Evolutionary conservation across 148 eudicot genomes (phyloP), one percentile per base, ranked within the genome.

Genomic region (Rheum nobile): DNA sequence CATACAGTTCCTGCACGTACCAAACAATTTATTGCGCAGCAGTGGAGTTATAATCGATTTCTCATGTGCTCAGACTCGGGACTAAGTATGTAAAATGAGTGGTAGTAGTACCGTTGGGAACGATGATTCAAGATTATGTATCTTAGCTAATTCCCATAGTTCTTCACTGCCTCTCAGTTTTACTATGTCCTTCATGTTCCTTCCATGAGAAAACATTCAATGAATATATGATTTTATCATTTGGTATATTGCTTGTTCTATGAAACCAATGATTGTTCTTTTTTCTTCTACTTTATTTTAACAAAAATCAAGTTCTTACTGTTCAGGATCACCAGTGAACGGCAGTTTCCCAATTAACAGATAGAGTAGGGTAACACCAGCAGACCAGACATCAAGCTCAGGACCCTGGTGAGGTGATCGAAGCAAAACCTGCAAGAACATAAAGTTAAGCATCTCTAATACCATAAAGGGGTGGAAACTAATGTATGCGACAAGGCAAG

Each of bases 141-240:
- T 78, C 87, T 88, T 95, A 80, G 99, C 99, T n/a, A 95, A 89
- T 88, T 95, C 99, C 99, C 99, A 95, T 19, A 95, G 85, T 72
- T 85, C 96, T 88, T 95, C 99, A 77, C 86, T 87, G 75, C 97
- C 99, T 80, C 88, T 87, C 70, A 95, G 43, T 72, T 82, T 88
- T 46, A 87, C 97, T 26, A 95, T 91, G 54, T 92, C 99, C 75
- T 88, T 95, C 83, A 92, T 85, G 84, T 95, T 95, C 80, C 99
- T 95, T 84, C 72, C 50, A 79, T 72, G 2, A 65, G 22, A 68
- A 29, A 9, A 78, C 37, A n/a, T 52, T 1, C 6, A 19, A 8
- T 52, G 10, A 46, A 46, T 17, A 14, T 16, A 13, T 54, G 72
- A 37, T 38, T 35, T 26, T 17, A 29, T 31, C 19, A 31, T 29